Evolutionary conservation across 148 eudicot genomes (phyloP).

Genomic region (Drosera capensis): DNA sequence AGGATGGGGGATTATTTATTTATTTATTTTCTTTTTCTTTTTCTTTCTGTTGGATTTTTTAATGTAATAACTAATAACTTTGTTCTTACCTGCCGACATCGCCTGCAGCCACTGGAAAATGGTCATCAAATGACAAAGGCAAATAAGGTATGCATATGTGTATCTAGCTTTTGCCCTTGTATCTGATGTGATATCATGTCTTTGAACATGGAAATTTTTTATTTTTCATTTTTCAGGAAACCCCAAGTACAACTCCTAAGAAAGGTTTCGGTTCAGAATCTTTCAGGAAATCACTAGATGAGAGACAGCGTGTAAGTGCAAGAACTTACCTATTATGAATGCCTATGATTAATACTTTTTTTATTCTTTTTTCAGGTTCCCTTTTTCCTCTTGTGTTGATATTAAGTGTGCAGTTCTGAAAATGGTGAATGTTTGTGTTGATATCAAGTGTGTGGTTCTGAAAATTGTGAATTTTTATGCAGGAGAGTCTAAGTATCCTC

Average conservation of each 20-base stretch:
- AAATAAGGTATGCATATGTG: conserved; percentile 10
- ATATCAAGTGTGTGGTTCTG: too few species aligned
- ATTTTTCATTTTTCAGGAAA: conserved; percentile 25
- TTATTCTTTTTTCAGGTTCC: not conserved
- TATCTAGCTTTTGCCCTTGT: too few species aligned
- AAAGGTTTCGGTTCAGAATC: conserved; percentile 45
- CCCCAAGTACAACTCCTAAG: conserved; percentile 23
- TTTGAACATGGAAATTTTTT: not conserved
- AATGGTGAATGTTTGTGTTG: not conserved
- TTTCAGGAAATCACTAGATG: conserved; percentile 48
- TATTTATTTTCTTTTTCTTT: conserved; percentile 8
- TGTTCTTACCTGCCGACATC: too few species aligned
- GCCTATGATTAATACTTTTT: not conserved
- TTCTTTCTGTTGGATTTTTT: too few species aligned
- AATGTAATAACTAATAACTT: too few species aligned
- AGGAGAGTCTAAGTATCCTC: conserved; percentile 63
- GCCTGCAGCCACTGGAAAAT: conserved; percentile 39
- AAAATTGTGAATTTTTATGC: too few species aligned
- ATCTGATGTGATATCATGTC: conserved; percentile 3
- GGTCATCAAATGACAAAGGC: conserved; percentile 28
- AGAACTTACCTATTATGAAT: not conserved
- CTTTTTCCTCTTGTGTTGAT: too few species aligned
- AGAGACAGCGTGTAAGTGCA: conserved; percentile 57
- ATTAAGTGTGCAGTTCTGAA: not conserved
- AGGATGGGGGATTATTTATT: not conserved